Conservation (phyloP, 805 yeast species). For the Zygoascus tannicola region DNA sequence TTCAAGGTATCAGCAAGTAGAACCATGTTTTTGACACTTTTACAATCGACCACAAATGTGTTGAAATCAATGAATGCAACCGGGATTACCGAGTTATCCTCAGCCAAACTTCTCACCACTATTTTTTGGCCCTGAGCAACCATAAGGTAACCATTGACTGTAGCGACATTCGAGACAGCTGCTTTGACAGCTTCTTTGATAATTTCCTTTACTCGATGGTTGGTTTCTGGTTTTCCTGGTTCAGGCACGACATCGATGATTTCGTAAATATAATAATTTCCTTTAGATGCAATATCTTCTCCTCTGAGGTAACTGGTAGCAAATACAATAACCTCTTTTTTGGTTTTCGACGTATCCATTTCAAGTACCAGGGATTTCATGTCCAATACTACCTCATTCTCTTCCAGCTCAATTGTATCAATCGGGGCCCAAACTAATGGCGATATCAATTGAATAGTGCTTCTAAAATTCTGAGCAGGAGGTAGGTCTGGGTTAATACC, state of each 20-base stretch:
- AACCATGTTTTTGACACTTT: constrained; percentile 75
- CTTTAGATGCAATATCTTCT: constrained; percentile 76
- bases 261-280: constrained; percentile 65
- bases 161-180: constrained; percentile 69
- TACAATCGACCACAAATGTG: constrained; percentile 66
- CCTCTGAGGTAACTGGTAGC: constrained; percentile 69
- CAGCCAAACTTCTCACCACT: constrained; percentile 73
- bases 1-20: constrained; percentile 72
- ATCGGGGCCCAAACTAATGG: constrained; percentile 71
- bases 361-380: constrained; percentile 46
- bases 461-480: constrained; percentile 48
- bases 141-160: constrained; percentile 72
- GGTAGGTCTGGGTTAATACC: constrained; percentile 40
- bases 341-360: constrained; percentile 29
- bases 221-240: constrained; percentile 76
- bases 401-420: constrained; percentile 56
- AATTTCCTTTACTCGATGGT: constrained; percentile 63
- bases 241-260: constrained; percentile 81
- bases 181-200: constrained; percentile 72
- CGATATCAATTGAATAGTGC: constrained; percentile 56
- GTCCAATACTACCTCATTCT: constrained; percentile 55
- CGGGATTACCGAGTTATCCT: constrained; percentile 77
- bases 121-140: constrained; percentile 80
- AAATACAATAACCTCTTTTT: constrained; percentile 60
- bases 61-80: constrained; percentile 91